Evolutionary conservation across 2,329 filamentous ascomycete species (phyloP).

Genomic region (Aspergillus ustus): DNA sequence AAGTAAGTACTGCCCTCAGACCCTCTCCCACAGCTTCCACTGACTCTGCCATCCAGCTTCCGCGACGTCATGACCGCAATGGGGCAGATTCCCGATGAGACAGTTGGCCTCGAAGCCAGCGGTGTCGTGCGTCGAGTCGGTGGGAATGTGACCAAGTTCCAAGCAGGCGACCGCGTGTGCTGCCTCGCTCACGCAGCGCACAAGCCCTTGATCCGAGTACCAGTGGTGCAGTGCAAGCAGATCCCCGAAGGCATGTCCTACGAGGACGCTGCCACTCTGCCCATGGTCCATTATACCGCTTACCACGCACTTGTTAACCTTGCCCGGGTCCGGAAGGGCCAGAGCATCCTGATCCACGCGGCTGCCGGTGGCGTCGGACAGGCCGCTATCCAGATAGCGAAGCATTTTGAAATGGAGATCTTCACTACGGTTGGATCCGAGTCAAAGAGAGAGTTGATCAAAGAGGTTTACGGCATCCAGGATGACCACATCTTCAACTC

Average conservation of each 20-base stretch:
- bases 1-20: not conserved
- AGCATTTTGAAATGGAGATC: constrained; percentile 29
- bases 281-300: constrained; percentile 21
- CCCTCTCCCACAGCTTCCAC: not conserved
- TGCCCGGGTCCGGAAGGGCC: constrained; percentile 24
- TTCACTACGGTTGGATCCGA: constrained; percentile 32
- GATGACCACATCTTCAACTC: constrained; percentile 33
- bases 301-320: constrained; percentile 23
- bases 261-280: constrained; percentile 1
- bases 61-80: constrained; percentile 12
- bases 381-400: constrained; percentile 32
- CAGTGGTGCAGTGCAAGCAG: not conserved
- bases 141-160: not conserved
- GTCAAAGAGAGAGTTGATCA: constrained; percentile 32
- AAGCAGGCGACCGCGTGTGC: not conserved
- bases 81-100: not conserved
- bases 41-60: not conserved
- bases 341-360: constrained; percentile 34
- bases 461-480: constrained; percentile 26
- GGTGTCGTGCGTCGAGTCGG: not conserved
- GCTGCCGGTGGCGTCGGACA: constrained; percentile 36
- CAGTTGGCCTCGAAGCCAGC: not conserved
- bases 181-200: not conserved
- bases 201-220: not conserved
- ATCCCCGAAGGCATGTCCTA: not conserved